Base-by-base conservation (phyloP, 192 early-diverging fungal genomes). In the Podochytrium sp. region DNA sequence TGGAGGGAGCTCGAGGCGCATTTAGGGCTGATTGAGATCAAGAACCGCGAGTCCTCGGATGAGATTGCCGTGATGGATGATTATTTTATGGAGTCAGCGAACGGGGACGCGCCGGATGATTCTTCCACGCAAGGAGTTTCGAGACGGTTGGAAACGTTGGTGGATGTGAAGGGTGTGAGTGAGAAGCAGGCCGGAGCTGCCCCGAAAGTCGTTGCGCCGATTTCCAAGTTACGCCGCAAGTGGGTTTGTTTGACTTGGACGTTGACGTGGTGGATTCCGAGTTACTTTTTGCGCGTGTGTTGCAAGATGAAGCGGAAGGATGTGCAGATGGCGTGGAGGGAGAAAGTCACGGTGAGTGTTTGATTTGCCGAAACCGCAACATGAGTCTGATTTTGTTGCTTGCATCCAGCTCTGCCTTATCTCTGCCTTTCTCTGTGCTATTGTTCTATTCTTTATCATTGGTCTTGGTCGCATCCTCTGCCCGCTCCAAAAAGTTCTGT, bases 321-420 rank as follows among this genome's bases (percentile, higher is more conserved):
- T 76, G 83, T 94, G 12, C 92, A 87, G 59, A 93, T 95, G 89
- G 94, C 94, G 20, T 96, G 94, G 94, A 86, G 94, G 53, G 94
- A 96, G 81, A 96, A 96, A 79, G 86, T 98, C 1, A 90, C 96
- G 1, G 83, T 65, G 29, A 50, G 42, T 75, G 0, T 29, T 56
- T 47, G 35, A 35, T 20, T 18, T 50, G 35, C 23, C 23, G 10
- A 20, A 23, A 42, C 32, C 14, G 10, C 42, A 75, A 62, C 14
- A 10, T 1, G 18, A 38, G 1, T 34, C 35, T 49, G 29, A 32
- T 40, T 38, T 41, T 40, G 47, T 49, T 47, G 6, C n/a, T 41
- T 2, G 55, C 57, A 25, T 16, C 2, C 30, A 41, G 51, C 53
- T 96, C n/a, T 92, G 91, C 74, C 35, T 92, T 39, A 76, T 96